Base-by-base conservation (phyloP, 139 green algal species). In the Chlamydomonas incerta region DNA sequence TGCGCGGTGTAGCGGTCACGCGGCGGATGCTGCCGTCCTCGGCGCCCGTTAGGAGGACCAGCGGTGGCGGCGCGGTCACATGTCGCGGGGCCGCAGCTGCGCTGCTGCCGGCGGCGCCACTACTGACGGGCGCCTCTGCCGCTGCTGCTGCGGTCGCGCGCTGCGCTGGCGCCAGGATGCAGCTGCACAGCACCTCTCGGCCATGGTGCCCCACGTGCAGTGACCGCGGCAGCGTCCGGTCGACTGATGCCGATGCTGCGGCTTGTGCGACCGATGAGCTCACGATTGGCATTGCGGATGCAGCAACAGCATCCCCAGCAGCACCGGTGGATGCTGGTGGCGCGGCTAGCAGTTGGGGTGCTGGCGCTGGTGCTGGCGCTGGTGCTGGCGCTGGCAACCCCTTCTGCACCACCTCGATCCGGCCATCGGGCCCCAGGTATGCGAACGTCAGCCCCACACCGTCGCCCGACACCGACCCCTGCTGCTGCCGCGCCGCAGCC, bases 1-100 rank as follows among this genome's bases (percentile, higher is more conserved):
- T 50, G 6, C 41, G 41, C 8, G 41, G 67, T 13, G 37, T 10
- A 1, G 70, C 41, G 29, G 50, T 85, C 17, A 85, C 50, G 1
- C 58, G 62, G 67, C 80, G 80, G 23, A 85, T 76, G 66, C 33
- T 66, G 33, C 80, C 80, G 50, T 85, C 80, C 67, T 85, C 80
- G 0, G 80, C 66, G 8, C 66, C 80, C 47, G 80, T 85, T 31
- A 85, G 50, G 13, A 85, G 10, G 33, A 55, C 65, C 29, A 85
- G 67, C 0, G 66, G 50, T 0, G 63, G 77, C 28, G 63, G 41
- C 14, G 58, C 8, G 15, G 74, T n/a, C 24, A 26, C 18, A n/a
- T n/a, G n/a, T n/a, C n/a, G n/a, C 52, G 34, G 8, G 41, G 41
- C 41, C 41, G 5, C 41, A 50, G 41, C 8, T 50, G 52, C 52